These are phyloP conservation scores for Bromus sterilis DNA, from an alignment of 176 grass and related monocot species.

Conservation along the genomic window DNA sequence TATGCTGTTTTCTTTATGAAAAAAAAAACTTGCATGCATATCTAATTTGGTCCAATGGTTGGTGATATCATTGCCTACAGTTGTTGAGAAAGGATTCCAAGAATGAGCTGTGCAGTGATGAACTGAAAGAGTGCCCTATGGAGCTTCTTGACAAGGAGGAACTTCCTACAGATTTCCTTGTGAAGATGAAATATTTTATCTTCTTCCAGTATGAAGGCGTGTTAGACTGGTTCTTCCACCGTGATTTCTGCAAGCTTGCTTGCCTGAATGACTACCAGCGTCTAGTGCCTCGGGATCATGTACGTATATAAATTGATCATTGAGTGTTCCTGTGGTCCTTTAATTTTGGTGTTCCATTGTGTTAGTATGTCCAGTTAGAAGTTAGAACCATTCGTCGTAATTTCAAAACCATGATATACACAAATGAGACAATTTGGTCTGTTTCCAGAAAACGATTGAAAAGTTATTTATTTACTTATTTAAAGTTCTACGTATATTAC, in stretches of 20 bases:
- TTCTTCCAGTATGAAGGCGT: background rate
- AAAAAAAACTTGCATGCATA: background rate
- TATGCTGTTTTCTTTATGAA: background rate
- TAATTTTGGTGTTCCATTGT: background rate
- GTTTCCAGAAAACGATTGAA: background rate
- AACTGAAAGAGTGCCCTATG: background rate
- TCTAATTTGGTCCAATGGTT: background rate
- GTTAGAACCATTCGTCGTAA: background rate
- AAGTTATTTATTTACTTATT: background rate
- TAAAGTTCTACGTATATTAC: too few species aligned
- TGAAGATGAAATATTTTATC: background rate
- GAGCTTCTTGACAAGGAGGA: background rate
- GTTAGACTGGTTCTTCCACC: slow-evolving; percentile 8
- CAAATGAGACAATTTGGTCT: background rate
- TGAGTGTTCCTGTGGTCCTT: background rate
- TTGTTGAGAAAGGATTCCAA: background rate
- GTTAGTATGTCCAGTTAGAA: background rate
- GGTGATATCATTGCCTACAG: background rate
- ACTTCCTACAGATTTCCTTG: background rate
- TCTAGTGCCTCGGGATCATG: slow-evolving; percentile 5
- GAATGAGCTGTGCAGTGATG: background rate
- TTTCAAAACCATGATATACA: background rate
- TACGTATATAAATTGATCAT: background rate
- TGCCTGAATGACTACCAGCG: slow-evolving; percentile 12
- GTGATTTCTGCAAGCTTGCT: background rate